Evolutionary conservation across 495 filamentous ascomycete genomes (phyloP), one percentile per base, ranked within the genome.

Genomic region (Penicillium dipodomyicola): DNA sequence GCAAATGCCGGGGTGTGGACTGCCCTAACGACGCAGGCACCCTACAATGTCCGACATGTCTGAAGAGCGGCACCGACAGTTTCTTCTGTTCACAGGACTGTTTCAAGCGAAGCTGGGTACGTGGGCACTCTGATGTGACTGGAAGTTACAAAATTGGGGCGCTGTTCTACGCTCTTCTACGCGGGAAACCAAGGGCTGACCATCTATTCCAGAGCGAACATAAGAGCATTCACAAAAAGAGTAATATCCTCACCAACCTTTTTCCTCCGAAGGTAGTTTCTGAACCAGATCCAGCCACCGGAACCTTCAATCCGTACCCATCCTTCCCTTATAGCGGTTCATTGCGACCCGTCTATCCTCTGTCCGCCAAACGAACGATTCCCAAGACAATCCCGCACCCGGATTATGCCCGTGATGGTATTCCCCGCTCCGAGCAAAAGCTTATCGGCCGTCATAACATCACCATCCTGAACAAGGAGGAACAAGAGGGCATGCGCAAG

Each of bases 81-180:
- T 96, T 84, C 72, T 98, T 97, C 79, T 98, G 94, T 78, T 91
- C 91, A 11, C 95, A 98, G 69, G 95, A 97, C 65, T 98, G 94
- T 81, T 98, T 98, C 77, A 97, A 96, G 80, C 84, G 84, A 68
- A 97, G 90, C 77, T 98, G 94, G 94, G 94, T 97, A 33, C 5
- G 30, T 33, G 83, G 68, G 87, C 58, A 54, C 29, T 60, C 54
- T 67, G 64, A 55, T 64, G 61, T 57, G 57, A 62, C 42, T 71
- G 47, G 49, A 69, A 67, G 67, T 54, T 60, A 59, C 67, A 63
- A 55, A 52, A 56, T 29, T 56, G 5, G 54, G 50, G 44, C 54
- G 56, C 45, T 23, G 53, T 41, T 47, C 29, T 40, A 33, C 25
- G 11, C 30, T 9, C 54, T 40, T 49, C 35, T 39, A 37, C 19